These are phyloP conservation scores for Hanseniaspora thailandica DNA, from an alignment of 805 yeast genomes.

Conservation along the genomic window DNA sequence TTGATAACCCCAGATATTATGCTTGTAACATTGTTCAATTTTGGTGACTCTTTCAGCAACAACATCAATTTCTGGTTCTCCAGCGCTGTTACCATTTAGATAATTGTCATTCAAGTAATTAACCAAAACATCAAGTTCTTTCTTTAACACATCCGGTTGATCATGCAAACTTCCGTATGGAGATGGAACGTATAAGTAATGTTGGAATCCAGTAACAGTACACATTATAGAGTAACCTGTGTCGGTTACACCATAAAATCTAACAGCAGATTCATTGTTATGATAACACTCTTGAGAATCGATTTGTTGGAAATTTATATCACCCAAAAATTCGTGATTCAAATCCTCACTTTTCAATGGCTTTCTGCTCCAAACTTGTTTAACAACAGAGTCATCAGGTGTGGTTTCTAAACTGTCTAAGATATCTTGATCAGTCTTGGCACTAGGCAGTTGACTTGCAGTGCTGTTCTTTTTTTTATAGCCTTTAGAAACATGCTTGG, in stretches of 20 bases:
- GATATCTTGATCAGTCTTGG: neutral
- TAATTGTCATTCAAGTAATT: slow-evolving; percentile 35
- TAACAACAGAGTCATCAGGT: slow-evolving; percentile 15
- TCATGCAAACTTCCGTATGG: slow-evolving; percentile 53
- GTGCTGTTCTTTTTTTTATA: neutral
- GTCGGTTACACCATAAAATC: slow-evolving; percentile 86
- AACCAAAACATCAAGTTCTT: slow-evolving; percentile 39
- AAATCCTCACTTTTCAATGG: slow-evolving; percentile 45
- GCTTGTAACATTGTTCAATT: slow-evolving; percentile 57
- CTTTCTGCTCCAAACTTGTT: slow-evolving; percentile 39
- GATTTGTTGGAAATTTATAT: slow-evolving; percentile 73
- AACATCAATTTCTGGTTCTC: neutral
- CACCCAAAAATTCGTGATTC: slow-evolving; percentile 34
- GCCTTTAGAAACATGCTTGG: slow-evolving; percentile 9
- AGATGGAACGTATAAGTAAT: slow-evolving; percentile 84
- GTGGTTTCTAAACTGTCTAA: slow-evolving; percentile 6
- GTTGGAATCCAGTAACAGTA: slow-evolving; percentile 77
- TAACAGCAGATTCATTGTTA: slow-evolving; percentile 43
- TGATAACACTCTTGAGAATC: slow-evolving; percentile 77
- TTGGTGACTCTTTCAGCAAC: slow-evolving; percentile 41
- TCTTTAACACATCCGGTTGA: slow-evolving; percentile 27
- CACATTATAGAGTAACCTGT: slow-evolving; percentile 83
- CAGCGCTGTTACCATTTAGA: slow-evolving; percentile 23
- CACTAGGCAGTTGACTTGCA: neutral
- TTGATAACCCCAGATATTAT: slow-evolving; percentile 87